phyloP scores from a whole-genome alignment of 129 eudicot species.

The Solidago caesia region DNA sequence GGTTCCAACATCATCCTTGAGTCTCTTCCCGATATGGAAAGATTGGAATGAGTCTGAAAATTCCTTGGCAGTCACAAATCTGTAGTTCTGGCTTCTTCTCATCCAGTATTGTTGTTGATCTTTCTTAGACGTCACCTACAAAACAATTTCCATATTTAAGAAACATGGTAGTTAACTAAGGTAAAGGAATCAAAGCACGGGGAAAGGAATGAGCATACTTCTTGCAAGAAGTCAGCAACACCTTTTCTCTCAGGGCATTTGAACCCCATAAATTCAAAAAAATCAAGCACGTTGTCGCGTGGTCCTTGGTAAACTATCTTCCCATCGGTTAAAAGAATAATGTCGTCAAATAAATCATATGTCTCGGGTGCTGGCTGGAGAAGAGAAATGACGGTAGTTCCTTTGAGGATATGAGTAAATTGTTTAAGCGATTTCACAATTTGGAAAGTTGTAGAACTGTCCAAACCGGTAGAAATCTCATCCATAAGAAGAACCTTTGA shows the following conservation, averaged over 20 bases:
- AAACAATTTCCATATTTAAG: background rate
- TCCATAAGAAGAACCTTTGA: conserved; percentile 61
- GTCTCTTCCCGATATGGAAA: conserved; percentile 36
- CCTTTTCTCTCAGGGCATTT: conserved; percentile 61
- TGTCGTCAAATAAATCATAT: conserved; percentile 65
- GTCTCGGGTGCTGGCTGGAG: conserved; percentile 84
- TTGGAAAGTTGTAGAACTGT: conserved; percentile 69
- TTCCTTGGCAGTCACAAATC: conserved; percentile 41
- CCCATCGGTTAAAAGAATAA: conserved; percentile 63
- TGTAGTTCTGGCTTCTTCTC: conserved; percentile 38
- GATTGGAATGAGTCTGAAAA: conserved; percentile 50
- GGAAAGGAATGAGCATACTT: conserved; percentile 30
- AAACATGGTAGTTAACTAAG: too few species aligned
- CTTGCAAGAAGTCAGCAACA: conserved; percentile 67
- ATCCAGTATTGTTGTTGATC: conserved; percentile 61
- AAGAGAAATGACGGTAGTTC: conserved; percentile 70
- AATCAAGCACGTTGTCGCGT: conserved; percentile 61
- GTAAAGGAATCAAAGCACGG: background rate
- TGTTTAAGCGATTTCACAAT: conserved; percentile 56
- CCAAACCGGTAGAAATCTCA: conserved; percentile 70
- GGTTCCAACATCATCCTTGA: conserved; percentile 39
- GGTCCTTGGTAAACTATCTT: conserved; percentile 73
- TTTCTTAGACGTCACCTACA: conserved; percentile 60
- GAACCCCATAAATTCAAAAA: conserved; percentile 62
- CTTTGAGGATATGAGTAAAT: conserved; percentile 53